A percentile compares a stretch with the other conserved stretches of the same genome.
Conservation (phyloP, 1,284 basidiomycete genomes). For the Rhodotorula sp. region DNA sequence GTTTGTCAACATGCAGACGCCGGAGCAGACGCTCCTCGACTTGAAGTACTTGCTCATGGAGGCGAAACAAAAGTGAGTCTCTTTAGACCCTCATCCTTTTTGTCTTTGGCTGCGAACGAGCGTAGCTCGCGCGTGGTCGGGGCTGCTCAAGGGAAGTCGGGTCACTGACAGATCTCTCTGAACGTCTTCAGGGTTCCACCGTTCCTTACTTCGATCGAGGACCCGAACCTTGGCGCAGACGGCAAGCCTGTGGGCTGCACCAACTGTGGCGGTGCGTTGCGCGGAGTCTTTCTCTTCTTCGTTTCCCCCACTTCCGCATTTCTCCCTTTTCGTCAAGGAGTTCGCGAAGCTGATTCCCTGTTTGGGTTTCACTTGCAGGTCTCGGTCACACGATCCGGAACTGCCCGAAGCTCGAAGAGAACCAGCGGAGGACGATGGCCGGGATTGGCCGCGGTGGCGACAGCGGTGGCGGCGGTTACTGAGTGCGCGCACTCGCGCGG, state of each 20-base stretch:
- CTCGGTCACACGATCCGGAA: conserved; percentile 90
- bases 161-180: conserved; percentile 1
- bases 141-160: background rate
- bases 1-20: conserved; percentile 97
- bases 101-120: background rate
- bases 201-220: conserved; percentile 88
- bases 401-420: conserved; percentile 95
- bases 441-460: conserved; percentile 50
- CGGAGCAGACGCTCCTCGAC: conserved; percentile 93
- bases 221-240: conserved; percentile 77
- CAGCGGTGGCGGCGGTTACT: conserved; percentile 15
- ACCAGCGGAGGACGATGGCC: conserved; percentile 81
- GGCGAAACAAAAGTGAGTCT: conserved; percentile 87
- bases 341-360: background rate
- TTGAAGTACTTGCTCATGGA: conserved; percentile 96
- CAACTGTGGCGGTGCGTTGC: conserved; percentile 80
- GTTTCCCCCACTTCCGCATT: too few species aligned
- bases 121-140: background rate
- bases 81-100: background rate
- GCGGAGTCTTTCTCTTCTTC: conserved; percentile 6
- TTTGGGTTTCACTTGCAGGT: conserved; percentile 53
- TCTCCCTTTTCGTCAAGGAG: too few species aligned
- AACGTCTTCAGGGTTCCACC: conserved; percentile 73
- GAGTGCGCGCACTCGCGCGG: too few species aligned
- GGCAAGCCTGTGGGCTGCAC: conserved; percentile 82